Evolutionary conservation across 495 filamentous ascomycete species (phyloP).

Genomic region (Achaetomiella virescens): DNA sequence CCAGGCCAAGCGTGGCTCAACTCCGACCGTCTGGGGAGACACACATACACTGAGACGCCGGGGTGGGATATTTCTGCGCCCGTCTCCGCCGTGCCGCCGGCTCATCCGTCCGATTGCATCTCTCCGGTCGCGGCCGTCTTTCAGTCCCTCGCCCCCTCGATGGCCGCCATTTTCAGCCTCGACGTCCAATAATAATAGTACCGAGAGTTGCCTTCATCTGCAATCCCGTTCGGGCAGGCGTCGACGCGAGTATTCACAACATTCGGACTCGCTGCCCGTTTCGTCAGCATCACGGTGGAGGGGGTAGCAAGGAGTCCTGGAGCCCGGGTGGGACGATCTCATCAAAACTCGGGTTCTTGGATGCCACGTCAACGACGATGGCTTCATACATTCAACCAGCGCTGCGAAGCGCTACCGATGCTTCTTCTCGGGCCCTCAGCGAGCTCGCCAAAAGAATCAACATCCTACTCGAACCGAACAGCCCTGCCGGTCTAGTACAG

Average conservation of each 20-base stretch:
- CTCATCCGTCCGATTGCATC: constrained; percentile 5
- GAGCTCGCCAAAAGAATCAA: constrained; percentile 64
- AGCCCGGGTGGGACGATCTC: constrained; percentile 1
- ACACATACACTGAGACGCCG: constrained; percentile 9
- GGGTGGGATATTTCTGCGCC: constrained; percentile 3
- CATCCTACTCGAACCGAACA: constrained; percentile 63
- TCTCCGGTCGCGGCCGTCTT: background rate
- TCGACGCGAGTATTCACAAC: background rate
- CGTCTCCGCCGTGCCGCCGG: constrained; percentile 9
- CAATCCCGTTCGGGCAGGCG: background rate
- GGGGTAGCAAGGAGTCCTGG: background rate
- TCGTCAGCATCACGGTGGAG: background rate
- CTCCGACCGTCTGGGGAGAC: background rate
- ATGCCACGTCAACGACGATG: constrained; percentile 18
- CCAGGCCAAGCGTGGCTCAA: background rate
- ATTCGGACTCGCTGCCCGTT: background rate
- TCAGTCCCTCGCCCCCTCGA: background rate
- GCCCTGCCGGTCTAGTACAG: constrained; percentile 62
- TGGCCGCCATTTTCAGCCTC: background rate
- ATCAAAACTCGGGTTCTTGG: constrained; percentile 2
- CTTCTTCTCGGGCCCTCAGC: constrained; percentile 24
- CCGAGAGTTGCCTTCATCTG: too few relatives aligned
- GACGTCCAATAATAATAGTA: background rate
- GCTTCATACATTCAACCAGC: constrained; percentile 22
- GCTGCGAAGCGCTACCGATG: constrained; percentile 18